phyloP scores from a whole-genome alignment of 78 protist genomes.

The Creolimax fragrantissima region DNA sequence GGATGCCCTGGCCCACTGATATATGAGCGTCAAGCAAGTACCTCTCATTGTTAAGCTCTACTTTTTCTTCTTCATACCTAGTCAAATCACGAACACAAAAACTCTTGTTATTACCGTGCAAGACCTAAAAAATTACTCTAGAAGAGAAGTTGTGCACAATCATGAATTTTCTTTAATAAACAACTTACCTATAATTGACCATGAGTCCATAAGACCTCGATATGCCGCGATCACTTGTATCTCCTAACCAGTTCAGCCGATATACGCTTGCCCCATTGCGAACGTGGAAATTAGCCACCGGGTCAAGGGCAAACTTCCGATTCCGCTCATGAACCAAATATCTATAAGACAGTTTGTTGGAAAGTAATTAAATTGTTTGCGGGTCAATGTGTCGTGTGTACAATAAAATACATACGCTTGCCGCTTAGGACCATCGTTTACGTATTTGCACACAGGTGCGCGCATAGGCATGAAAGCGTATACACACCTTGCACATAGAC shows the following conservation, averaged over 20 bases:
- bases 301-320: background rate
- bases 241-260: slow-evolving; percentile 25
- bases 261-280: slow-evolving; percentile 36
- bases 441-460: background rate
- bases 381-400: too few relatives aligned
- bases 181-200: slow-evolving; percentile 35
- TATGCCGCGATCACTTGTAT: background rate
- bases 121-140: background rate
- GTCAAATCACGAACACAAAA: background rate
- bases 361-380: background rate
- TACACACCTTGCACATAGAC: background rate
- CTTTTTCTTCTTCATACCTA: background rate
- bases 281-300: slow-evolving; percentile 47
- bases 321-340: background rate
- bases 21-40: background rate
- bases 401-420: too few relatives aligned
- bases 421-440: too few relatives aligned
- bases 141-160: background rate
- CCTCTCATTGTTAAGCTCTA: background rate
- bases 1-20: background rate
- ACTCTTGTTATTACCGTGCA: background rate
- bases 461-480: background rate
- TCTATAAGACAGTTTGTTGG: background rate
- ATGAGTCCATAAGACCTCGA: slow-evolving; percentile 9
- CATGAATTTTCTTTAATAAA: background rate